Conservation (phyloP, 2,329 filamentous ascomycete species). For the Acarospora socialis region DNA sequence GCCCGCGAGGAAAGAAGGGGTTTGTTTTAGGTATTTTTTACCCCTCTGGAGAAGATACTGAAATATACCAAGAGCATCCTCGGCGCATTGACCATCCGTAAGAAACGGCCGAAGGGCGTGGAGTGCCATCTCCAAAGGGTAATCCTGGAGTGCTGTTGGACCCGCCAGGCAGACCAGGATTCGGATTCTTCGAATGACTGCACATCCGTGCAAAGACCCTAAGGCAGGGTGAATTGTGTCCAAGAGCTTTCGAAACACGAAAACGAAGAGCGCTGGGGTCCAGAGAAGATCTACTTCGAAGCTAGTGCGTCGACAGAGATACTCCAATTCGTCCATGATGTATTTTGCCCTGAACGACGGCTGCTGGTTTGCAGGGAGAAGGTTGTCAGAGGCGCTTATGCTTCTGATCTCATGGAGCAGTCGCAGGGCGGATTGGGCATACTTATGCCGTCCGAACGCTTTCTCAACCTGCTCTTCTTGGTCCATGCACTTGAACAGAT, state of each 20-base stretch:
- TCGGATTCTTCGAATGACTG: slow-evolving; percentile 72
- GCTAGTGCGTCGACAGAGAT: slow-evolving; percentile 60
- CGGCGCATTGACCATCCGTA: slow-evolving; percentile 71
- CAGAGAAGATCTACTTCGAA: slow-evolving; percentile 54
- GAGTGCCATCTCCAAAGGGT: slow-evolving; percentile 81
- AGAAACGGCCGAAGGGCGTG: slow-evolving; percentile 67
- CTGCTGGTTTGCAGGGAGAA: slow-evolving; percentile 66
- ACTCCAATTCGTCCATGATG: slow-evolving; percentile 58
- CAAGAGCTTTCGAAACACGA: slow-evolving; percentile 62
- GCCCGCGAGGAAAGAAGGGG: slow-evolving; percentile 66
- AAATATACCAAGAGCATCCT: slow-evolving; percentile 75
- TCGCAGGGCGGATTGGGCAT: slow-evolving; percentile 45
- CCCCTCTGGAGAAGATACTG: slow-evolving; percentile 69
- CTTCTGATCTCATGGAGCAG: slow-evolving; percentile 55
- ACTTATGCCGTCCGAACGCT: slow-evolving; percentile 45
- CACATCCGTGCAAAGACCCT: slow-evolving; percentile 74
- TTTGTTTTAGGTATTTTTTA: slow-evolving; percentile 44
- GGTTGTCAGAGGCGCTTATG: slow-evolving; percentile 50
- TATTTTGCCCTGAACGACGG: slow-evolving; percentile 72
- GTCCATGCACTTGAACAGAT: slow-evolving; percentile 63
- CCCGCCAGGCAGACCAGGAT: slow-evolving; percentile 70
- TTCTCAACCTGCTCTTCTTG: slow-evolving; percentile 62
- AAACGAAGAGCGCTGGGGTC: slow-evolving; percentile 60
- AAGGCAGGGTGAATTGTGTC: slow-evolving; percentile 70
- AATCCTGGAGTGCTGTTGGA: slow-evolving; percentile 55